Conservation (phyloP, 306 rosid genomes). For the Quercus mongolica region DNA sequence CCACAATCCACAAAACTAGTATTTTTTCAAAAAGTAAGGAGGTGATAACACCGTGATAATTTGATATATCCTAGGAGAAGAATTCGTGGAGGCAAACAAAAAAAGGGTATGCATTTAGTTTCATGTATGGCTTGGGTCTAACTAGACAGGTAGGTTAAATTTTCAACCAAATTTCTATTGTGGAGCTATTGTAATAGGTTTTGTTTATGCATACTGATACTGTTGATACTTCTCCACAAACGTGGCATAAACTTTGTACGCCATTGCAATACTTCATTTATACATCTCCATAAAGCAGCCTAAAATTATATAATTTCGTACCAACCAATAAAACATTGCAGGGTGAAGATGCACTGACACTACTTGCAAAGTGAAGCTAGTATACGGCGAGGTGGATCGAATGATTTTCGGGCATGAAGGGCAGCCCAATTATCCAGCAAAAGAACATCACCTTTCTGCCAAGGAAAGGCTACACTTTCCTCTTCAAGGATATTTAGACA, state of each 20-base stretch:
- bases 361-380: slow-evolving; percentile 58
- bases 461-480: slow-evolving; percentile 65
- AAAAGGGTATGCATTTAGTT: too few species aligned
- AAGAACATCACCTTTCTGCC: slow-evolving; percentile 70
- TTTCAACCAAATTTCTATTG: too few species aligned
- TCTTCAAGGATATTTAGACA: slow-evolving; percentile 69
- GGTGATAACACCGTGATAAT: too few species aligned
- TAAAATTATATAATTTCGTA: neutral
- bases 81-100: too few species aligned
- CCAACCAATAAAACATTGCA: neutral
- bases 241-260: neutral
- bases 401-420: slow-evolving; percentile 73
- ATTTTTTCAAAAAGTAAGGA: too few species aligned
- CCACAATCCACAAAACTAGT: too few species aligned
- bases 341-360: neutral
- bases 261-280: neutral
- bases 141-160: neutral
- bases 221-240: neutral
- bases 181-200: neutral
- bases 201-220: neutral
- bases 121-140: neutral
- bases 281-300: neutral
- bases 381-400: slow-evolving; percentile 60
- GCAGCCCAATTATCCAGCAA: slow-evolving; percentile 80
- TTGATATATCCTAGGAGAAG: too few species aligned